Conservation (phyloP, 164 flowering plant species). For the Tetracentron sinense region DNA sequence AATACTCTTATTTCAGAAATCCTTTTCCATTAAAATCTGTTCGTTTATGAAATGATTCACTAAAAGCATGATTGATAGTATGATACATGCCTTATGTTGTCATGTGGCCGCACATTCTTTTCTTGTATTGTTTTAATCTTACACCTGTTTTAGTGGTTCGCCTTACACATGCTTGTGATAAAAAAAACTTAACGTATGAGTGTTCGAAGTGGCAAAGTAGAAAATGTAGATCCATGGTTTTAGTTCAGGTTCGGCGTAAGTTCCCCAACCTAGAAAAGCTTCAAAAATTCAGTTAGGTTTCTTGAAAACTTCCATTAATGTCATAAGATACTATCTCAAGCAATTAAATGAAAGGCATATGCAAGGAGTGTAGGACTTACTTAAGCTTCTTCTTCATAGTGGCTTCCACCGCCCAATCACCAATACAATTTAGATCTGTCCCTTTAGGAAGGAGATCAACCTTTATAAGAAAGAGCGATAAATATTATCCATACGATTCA, state of each 20-base stretch:
- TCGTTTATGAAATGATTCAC: background rate
- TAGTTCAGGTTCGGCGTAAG: background rate
- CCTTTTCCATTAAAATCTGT: too few species aligned
- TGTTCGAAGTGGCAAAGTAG: background rate
- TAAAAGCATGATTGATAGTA: background rate
- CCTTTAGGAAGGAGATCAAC: slow-evolving; percentile 96
- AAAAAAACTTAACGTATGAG: background rate
- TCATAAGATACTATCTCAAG: background rate
- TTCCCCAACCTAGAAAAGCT: too few species aligned
- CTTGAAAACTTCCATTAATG: background rate
- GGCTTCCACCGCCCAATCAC: slow-evolving; percentile 98
- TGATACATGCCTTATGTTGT: background rate
- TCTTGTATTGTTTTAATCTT: too few species aligned
- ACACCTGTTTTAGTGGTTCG: background rate
- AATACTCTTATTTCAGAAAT: too few species aligned
- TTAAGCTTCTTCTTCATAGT: slow-evolving; percentile 85
- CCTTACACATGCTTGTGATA: background rate
- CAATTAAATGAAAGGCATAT: background rate
- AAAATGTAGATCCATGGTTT: background rate
- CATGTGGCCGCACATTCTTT: too few species aligned
- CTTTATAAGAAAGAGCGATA: slow-evolving; percentile 30
- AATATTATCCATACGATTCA: background rate
- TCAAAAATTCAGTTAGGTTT: too few species aligned
- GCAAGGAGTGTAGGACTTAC: slow-evolving; percentile 38
- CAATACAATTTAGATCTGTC: slow-evolving; percentile 89